A percentile compares a stretch with the other conserved stretches of the same genome.
These are phyloP conservation scores for Dothideomycetidae sp. DNA, from an alignment of 2,329 filamentous ascomycete genomes.

Conservation along the genomic window DNA sequence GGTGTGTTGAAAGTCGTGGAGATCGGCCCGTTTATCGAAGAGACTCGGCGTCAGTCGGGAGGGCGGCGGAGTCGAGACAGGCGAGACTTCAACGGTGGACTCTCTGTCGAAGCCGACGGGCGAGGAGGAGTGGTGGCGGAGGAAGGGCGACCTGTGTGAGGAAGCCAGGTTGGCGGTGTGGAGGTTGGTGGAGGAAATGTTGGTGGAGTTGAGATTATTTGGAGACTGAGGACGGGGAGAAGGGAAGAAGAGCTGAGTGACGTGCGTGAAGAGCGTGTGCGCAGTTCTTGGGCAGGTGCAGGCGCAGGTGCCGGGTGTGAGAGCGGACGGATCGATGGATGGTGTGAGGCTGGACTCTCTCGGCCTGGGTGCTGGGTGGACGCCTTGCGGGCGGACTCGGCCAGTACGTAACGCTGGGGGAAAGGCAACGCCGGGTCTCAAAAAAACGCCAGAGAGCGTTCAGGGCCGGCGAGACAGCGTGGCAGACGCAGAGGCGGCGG, in stretches of 20 bases:
- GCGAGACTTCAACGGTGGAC: conserved; percentile 36
- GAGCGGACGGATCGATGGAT: no score
- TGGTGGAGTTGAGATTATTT: conserved; percentile 1
- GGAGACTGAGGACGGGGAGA: no score
- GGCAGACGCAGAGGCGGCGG: no score
- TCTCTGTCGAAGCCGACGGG: conserved; percentile 33
- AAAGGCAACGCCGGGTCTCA: neutral
- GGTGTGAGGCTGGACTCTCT: no score
- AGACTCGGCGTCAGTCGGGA: conserved; percentile 25
- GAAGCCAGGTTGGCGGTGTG: conserved; percentile 30
- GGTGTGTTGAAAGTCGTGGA: conserved; percentile 33
- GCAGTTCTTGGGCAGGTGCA: neutral
- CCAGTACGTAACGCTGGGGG: neutral
- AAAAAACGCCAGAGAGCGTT: neutral
- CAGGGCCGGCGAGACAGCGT: neutral
- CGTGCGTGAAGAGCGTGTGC: neutral
- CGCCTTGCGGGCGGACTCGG: no score
- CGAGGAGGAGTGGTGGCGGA: conserved; percentile 38
- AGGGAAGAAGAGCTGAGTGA: no score
- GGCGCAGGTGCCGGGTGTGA: neutral
- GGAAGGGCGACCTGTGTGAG: conserved; percentile 33
- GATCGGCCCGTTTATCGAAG: conserved; percentile 17
- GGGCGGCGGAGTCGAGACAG: conserved; percentile 34
- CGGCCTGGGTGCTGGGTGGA: no score
- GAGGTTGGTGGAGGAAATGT: neutral